Conservation (phyloP, 768 basidiomycete species). For the Coprinellus aureogranulatus region DNA sequence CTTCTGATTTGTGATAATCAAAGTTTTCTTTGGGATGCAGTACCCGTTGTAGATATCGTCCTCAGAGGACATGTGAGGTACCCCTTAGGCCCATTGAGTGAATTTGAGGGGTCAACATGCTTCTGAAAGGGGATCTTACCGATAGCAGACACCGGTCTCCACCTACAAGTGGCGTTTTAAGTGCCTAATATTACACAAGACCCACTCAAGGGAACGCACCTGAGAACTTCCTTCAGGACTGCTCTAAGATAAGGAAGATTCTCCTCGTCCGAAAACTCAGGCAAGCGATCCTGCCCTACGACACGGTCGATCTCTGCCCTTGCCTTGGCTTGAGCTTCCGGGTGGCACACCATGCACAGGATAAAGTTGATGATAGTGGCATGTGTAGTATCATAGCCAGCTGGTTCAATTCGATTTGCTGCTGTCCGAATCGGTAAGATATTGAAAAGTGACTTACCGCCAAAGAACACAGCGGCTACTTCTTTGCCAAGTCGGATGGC, state of each 20-base stretch:
- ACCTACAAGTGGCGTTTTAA: background rate
- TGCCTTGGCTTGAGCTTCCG: slow-evolving; percentile 27
- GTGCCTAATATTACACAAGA: too few relatives aligned
- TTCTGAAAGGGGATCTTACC: too few relatives aligned
- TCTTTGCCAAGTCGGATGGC: too few relatives aligned
- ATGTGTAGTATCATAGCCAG: slow-evolving; percentile 9
- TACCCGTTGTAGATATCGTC: slow-evolving; percentile 48
- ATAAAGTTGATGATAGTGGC: slow-evolving; percentile 22
- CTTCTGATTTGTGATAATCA: slow-evolving; percentile 35
- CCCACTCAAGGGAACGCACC: too few relatives aligned
- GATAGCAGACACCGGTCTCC: slow-evolving; percentile 8
- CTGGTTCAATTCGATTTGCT: too few relatives aligned
- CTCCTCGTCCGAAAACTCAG: slow-evolving; percentile 20
- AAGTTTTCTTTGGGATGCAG: slow-evolving; percentile 41
- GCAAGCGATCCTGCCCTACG: slow-evolving; percentile 26
- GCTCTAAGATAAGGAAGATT: slow-evolving; percentile 22
- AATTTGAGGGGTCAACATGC: too few relatives aligned
- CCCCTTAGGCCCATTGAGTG: slow-evolving; percentile 15
- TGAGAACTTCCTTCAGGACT: slow-evolving; percentile 10
- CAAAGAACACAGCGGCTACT: too few relatives aligned
- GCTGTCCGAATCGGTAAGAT: too few relatives aligned
- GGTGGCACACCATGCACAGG: slow-evolving; percentile 29
- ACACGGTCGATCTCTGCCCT: slow-evolving; percentile 30
- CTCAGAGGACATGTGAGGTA: slow-evolving; percentile 30
- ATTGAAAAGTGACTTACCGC: too few relatives aligned